Evolutionary conservation across 345 rosid species (phyloP), one percentile per base, ranked within the genome.

Genomic region (Arabis alpina): DNA sequence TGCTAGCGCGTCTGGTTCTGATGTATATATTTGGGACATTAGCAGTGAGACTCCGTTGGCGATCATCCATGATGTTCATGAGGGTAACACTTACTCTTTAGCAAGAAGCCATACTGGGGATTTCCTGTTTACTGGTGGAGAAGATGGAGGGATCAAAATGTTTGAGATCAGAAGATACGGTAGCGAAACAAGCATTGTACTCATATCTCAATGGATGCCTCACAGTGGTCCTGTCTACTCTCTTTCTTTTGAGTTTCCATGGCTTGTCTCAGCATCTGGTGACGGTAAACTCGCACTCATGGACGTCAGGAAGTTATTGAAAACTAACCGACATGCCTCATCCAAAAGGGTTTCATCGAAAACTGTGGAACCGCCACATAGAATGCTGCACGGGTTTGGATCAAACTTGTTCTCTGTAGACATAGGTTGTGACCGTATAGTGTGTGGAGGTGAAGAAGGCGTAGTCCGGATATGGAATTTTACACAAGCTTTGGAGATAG

Each of bases 211-310:
- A 15, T 93, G 98, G 97, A 62, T 80, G 71, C 91, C 98, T 67
- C 96, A 91, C 79, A 66, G 87, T 10, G 93, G 97, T 54, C 86
- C 97, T 45, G 88, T 93, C 5, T 51, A 85, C 69, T 84, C 94
- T 40, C 88, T 93, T 59, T 88, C 97, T 5, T 91, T 93, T 57
- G 97, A 93, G 84, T 93, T 91, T 69, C 98, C 98, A 8, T 93
- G 98, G 98, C 97, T 93, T 65, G 94, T 93, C 71, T 88, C 97
- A 30, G 90, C 96, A 65, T 87, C 97, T 14, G 77, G 88, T 68
- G 98, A 93, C 10, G 97, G 97, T 41, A 89, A 84, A 65, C 84
- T 93, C 13, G 82, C 97, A 0, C 81, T 93, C 6, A 83, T 93
- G 3, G 92, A 91, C 68, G 91, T 91, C 23, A 84, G 96, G 66